phyloP scores from a whole-genome alignment of 495 filamentous ascomycete genomes.

The Astrocystis sublimbata region DNA sequence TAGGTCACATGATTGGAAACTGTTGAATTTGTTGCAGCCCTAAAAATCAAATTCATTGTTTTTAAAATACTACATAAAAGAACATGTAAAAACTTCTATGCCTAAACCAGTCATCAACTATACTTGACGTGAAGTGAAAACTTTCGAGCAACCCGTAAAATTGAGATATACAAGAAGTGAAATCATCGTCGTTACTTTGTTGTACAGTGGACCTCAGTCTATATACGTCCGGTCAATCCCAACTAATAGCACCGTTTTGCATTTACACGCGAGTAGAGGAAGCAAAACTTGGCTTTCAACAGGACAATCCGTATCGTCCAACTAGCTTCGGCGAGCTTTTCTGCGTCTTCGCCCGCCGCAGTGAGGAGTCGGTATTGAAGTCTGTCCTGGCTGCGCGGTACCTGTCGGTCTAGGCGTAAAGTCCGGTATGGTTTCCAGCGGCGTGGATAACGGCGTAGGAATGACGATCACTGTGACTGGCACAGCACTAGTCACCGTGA shows the following conservation, averaged over 20 bases:
- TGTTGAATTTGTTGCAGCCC: no score
- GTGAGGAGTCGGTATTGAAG: constrained; percentile 3
- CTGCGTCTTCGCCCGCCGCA: constrained; percentile 8
- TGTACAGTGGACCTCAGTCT: no score
- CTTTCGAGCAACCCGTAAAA: not conserved
- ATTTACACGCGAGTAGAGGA: not conserved
- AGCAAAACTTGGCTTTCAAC: not conserved
- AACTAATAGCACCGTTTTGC: not conserved
- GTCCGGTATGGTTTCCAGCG: constrained; percentile 1
- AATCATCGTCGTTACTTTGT: not conserved
- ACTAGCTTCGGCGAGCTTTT: not conserved
- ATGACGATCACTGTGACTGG: constrained; percentile 7
- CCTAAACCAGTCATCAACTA: not conserved
- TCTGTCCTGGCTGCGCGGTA: not conserved
- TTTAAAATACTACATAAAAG: not conserved
- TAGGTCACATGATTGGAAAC: no score
- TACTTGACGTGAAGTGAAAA: not conserved
- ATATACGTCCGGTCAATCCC: not conserved
- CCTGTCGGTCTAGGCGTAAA: constrained; percentile 9
- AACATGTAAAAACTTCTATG: not conserved
- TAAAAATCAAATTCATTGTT: not conserved
- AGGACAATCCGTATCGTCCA: not conserved
- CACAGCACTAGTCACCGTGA: not conserved
- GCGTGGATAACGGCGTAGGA: not conserved
- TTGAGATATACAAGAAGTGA: constrained; percentile 1